Base-by-base conservation (phyloP, 2,329 filamentous ascomycete genomes). In the Penicillium concentricum region DNA sequence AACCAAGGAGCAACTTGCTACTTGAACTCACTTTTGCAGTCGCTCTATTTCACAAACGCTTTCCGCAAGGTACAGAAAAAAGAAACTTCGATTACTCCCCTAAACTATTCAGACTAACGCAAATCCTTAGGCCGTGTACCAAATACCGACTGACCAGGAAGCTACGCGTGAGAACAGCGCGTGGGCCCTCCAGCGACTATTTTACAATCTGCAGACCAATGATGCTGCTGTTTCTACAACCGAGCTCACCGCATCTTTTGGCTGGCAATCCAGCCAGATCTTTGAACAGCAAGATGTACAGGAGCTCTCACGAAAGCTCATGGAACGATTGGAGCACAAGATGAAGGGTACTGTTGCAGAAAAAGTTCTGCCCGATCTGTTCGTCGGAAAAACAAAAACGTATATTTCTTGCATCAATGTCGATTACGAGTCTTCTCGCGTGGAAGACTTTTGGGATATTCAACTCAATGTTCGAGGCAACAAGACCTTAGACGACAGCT, bases 211-310 rank as follows among this genome's bases (percentile, higher is more conserved):
- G 20, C 94, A 99, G 73, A 96, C 92, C 13, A 93, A 88, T 38
- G 87, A 87, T 50, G 79, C 81, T 35, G 91, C 95, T 0, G 93
- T 99, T 2, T 85, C 90, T 38, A 99, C 94, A 2, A 92, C 89
- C 50, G 94, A 99, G 71, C 84, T 99, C 38, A 99, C 94, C 7
- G 90, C 91, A 64, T 97, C 94, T 0, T 99, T 99, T 73, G 94
- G 94, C 24, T 99, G 94, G 94, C 93, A 99, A 69, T 96, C 93
- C 2, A 86, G 92, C 62, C 93, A 99, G 71, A 96, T 97, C 51
- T 99, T 99, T 67, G 93, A 97, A 76, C 94, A 99, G 73, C 94
- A 99, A 75, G 94, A 99, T 75, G 94, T 99, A 9, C 94, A 99
- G 73, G 94, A 99, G 73, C 81, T 99, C 34, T 97, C 92, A 34